These are phyloP conservation scores for Crithidia mellificae DNA, from an alignment of 208 protist genomes.

Conservation along the genomic window DNA sequence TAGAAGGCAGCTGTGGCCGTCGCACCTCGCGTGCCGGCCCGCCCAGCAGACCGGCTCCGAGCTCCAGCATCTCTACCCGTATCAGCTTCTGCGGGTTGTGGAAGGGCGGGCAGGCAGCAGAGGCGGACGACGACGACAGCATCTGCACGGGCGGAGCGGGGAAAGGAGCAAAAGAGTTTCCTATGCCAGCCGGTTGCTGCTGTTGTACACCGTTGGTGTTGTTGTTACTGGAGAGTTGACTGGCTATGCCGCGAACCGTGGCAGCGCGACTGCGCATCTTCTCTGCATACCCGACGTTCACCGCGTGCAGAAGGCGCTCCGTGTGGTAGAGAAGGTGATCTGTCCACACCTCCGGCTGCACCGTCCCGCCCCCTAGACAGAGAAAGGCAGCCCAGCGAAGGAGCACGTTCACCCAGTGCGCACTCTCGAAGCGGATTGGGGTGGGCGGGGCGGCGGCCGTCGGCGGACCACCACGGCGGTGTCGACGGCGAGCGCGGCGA, in stretches of 20 bases:
- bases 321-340: conserved; percentile 57
- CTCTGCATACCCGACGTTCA: conserved; percentile 20
- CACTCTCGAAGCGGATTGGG: conserved; percentile 39
- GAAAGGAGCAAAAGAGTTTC: background rate
- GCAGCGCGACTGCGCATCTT: conserved; percentile 25
- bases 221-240: no score
- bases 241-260: conserved; percentile 2
- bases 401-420: conserved; percentile 69
- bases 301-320: conserved; percentile 14
- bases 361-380: conserved; percentile 67
- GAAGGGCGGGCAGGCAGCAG: background rate
- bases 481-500: conserved; percentile 24
- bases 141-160: conserved; percentile 1
- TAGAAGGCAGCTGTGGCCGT: conserved; percentile 16
- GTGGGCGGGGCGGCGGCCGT: conserved; percentile 14
- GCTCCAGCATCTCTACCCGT: conserved; percentile 28
- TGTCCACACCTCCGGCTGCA: conserved; percentile 59
- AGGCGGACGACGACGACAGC: no score
- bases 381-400: conserved; percentile 61
- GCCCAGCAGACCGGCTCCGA: conserved; percentile 25
- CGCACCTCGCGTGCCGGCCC: conserved; percentile 14
- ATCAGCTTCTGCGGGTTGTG: conserved; percentile 11
- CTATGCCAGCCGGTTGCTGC: background rate
- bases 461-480: conserved; percentile 15
- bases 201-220: background rate